These are phyloP conservation scores for Cymbomonas tetramitiformis DNA, from an alignment of 139 green algal genomes.

Conservation along the genomic window DNA sequence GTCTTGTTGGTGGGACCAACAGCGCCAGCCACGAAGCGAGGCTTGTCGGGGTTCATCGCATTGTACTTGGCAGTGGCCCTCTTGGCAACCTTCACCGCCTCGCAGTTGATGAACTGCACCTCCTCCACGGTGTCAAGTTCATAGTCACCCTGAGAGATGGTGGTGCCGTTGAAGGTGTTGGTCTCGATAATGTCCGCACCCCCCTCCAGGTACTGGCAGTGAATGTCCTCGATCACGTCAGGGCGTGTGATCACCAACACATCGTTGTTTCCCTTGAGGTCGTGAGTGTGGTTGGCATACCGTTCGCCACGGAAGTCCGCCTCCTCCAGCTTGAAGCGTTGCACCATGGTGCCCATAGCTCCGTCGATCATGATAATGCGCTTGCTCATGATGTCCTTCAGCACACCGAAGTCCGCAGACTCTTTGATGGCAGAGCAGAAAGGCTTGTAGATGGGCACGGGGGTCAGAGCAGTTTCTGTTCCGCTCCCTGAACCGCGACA, in stretches of 20 bases:
- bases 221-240: conserved; percentile 84
- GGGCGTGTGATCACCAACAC: conserved; percentile 83
- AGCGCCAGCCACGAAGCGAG: conserved; percentile 82
- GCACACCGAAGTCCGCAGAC: conserved; percentile 1
- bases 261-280: conserved; percentile 98
- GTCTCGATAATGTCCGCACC: conserved; percentile 96
- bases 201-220: conserved; percentile 71
- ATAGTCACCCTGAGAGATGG: conserved; percentile 85
- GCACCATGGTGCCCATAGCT: conserved; percentile 87
- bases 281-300: conserved; percentile 56
- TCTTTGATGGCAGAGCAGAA: conserved; percentile 1
- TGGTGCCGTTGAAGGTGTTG: conserved; percentile 95
- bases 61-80: conserved; percentile 43
- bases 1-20: conserved; percentile 94
- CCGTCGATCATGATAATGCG: conserved; percentile 91
- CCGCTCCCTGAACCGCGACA: too few species aligned
- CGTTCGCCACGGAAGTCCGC: conserved; percentile 60
- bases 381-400: conserved; percentile 50
- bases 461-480: conserved; percentile 8
- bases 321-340: conserved; percentile 73
- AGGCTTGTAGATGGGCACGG: conserved; percentile 15
- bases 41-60: conserved; percentile 50
- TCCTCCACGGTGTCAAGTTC: conserved; percentile 68
- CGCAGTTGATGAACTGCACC: conserved; percentile 77
- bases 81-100: conserved; percentile 73